Evolutionary conservation across 805 yeast genomes (phyloP).

Genomic region (Blastobotrys parvus): DNA sequence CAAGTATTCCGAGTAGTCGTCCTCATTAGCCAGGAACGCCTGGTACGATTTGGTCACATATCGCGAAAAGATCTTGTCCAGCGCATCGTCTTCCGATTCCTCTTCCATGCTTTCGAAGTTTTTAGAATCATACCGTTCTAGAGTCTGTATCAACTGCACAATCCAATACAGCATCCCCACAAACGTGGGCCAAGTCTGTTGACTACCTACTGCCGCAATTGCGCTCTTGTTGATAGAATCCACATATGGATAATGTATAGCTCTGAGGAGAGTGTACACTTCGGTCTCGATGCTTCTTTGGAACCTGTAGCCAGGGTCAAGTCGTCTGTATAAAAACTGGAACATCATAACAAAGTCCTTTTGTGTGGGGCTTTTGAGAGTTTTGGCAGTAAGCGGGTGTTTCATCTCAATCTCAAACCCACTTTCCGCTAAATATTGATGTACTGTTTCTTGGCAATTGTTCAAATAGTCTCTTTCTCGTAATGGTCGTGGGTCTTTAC

Average conservation of each 20-base stretch:
- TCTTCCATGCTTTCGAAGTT: slow-evolving; percentile 25
- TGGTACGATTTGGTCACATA: slow-evolving; percentile 62
- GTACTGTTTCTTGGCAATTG: slow-evolving; percentile 57
- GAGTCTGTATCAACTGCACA: slow-evolving; percentile 43
- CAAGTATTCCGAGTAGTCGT: slow-evolving; percentile 48
- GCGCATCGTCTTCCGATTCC: slow-evolving; percentile 34
- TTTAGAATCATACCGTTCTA: slow-evolving; percentile 33
- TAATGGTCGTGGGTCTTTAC: slow-evolving; percentile 64
- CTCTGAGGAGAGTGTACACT: slow-evolving; percentile 56
- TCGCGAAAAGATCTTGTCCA: slow-evolving; percentile 45
- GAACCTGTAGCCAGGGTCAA: slow-evolving; percentile 74
- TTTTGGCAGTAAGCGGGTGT: slow-evolving; percentile 55
- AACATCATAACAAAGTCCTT: slow-evolving; percentile 73
- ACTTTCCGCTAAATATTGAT: slow-evolving; percentile 51
- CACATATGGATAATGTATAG: slow-evolving; percentile 67
- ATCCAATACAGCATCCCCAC: slow-evolving; percentile 82
- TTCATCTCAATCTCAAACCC: slow-evolving; percentile 70
- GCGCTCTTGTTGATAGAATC: slow-evolving; percentile 77
- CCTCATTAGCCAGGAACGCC: slow-evolving; percentile 55
- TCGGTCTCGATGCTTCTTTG: slow-evolving; percentile 65
- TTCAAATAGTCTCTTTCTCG: slow-evolving; percentile 63
- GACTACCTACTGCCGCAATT: slow-evolving; percentile 85
- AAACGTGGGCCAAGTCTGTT: slow-evolving; percentile 69
- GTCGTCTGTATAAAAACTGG: slow-evolving; percentile 65
- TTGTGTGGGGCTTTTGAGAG: slow-evolving; percentile 73